Percentiles rank a stretch among this genome's conserved stretches.
These are phyloP conservation scores for Carex parvula DNA, from an alignment of 176 grass and related monocot genomes.

Conservation along the genomic window DNA sequence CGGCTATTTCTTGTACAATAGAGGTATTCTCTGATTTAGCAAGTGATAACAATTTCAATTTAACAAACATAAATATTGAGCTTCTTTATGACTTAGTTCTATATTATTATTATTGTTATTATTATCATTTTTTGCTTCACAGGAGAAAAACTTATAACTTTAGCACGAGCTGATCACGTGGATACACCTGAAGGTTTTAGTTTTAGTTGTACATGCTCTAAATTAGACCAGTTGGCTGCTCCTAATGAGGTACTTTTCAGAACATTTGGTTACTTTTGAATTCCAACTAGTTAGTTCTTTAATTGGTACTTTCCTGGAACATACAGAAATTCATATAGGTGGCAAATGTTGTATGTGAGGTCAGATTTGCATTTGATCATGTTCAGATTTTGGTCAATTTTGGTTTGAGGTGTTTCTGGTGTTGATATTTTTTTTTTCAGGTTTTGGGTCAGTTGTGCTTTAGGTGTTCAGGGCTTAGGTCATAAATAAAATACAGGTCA, in stretches of 20 bases:
- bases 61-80: not conserved
- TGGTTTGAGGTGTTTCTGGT: not conserved
- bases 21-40: conserved; percentile 3
- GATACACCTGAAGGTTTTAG: not conserved
- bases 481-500: not conserved
- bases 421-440: no score
- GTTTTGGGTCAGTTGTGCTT: not conserved
- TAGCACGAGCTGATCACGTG: not conserved
- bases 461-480: not conserved
- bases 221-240: not conserved
- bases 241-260: not conserved
- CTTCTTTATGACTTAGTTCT: not conserved
- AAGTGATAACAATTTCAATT: not conserved
- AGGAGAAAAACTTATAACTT: not conserved
- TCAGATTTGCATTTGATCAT: not conserved
- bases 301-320: not conserved
- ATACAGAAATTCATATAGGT: not conserved
- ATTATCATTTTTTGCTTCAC: not conserved
- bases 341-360: not conserved
- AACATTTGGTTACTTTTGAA: not conserved
- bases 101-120: not conserved
- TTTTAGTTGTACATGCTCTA: not conserved
- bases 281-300: not conserved
- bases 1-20: not conserved
- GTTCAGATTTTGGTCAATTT: not conserved